phyloP scores from a whole-genome alignment of 2,329 filamentous ascomycete species.

The Xylaria sp. region DNA sequence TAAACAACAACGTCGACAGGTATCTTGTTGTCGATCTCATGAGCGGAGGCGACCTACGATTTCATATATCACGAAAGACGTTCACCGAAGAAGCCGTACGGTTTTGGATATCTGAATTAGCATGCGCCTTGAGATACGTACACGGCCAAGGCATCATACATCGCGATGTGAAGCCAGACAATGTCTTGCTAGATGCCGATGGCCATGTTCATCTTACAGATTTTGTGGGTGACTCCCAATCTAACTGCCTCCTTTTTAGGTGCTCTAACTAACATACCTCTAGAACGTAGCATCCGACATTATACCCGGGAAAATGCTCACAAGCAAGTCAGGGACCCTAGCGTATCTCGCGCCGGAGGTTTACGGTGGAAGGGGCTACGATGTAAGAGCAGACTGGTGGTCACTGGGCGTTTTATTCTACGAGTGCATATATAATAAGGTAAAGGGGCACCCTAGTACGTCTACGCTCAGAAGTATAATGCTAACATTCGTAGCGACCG shows the following conservation, averaged over 20 bases:
- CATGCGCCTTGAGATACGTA: conserved; percentile 87
- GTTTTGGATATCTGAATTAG: conserved; percentile 96
- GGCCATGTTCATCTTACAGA: conserved; percentile 97
- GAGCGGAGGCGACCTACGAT: conserved; percentile 95
- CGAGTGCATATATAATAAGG: conserved; percentile 99
- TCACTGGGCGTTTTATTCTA: conserved; percentile 98
- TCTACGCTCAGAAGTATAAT: not conserved
- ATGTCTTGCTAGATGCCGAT: conserved; percentile 84
- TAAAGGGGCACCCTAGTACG: conserved; percentile 46
- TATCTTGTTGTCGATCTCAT: conserved; percentile 98
- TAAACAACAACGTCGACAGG: conserved; percentile 66
- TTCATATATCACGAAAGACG: conserved; percentile 96
- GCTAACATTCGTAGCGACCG: conserved; percentile 68
- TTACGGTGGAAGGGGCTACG: conserved; percentile 88
- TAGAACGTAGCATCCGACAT: conserved; percentile 98
- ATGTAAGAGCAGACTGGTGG: conserved; percentile 96
- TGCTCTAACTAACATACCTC: conserved; percentile 47
- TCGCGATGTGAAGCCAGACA: conserved; percentile 90
- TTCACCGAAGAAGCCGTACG: conserved; percentile 97
- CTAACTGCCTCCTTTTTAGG: not conserved
- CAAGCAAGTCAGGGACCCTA: conserved; percentile 94
- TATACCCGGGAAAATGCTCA: conserved; percentile 78
- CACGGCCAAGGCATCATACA: conserved; percentile 88
- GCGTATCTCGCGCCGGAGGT: conserved; percentile 97
- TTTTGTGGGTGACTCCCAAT: conserved; percentile 69